These are phyloP conservation scores for Lomentospora prolificans DNA, from an alignment of 2,329 filamentous ascomycete species.

Conservation along the genomic window DNA sequence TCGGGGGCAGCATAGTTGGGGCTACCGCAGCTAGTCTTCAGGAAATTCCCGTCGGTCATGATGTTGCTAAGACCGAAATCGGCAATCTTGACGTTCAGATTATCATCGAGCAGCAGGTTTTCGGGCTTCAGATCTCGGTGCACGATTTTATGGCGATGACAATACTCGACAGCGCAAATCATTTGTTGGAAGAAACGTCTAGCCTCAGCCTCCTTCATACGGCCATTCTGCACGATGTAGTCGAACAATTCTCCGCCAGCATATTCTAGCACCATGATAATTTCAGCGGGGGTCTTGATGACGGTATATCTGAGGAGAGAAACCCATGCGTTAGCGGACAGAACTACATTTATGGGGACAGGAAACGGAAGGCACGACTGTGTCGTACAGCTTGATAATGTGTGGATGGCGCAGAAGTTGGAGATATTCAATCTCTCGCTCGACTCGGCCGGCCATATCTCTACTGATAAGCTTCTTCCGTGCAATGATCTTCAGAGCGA, in stretches of 20 bases:
- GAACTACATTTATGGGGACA: not conserved
- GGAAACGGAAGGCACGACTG: not conserved
- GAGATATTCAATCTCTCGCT: slow-evolving; percentile 96
- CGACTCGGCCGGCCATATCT: slow-evolving; percentile 95
- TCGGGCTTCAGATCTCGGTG: slow-evolving; percentile 96
- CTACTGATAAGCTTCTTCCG: slow-evolving; percentile 91
- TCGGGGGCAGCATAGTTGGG: slow-evolving; percentile 97
- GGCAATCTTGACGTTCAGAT: slow-evolving; percentile 97
- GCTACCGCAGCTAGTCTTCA: slow-evolving; percentile 96
- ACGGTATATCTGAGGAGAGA: slow-evolving; percentile 65
- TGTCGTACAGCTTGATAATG: slow-evolving; percentile 87
- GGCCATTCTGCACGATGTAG: slow-evolving; percentile 90
- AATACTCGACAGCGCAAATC: slow-evolving; percentile 97
- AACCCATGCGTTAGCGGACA: not conserved
- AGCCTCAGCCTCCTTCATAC: slow-evolving; percentile 85
- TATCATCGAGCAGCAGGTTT: slow-evolving; percentile 87
- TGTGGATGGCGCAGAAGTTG: slow-evolving; percentile 92
- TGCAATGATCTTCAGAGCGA: slow-evolving; percentile 95
- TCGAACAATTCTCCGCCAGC: slow-evolving; percentile 95
- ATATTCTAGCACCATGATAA: slow-evolving; percentile 99
- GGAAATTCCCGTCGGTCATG: slow-evolving; percentile 98
- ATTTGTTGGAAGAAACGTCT: slow-evolving; percentile 99
- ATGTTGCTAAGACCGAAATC: slow-evolving; percentile 99
- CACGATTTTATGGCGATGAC: slow-evolving; percentile 96
- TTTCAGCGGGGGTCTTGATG: slow-evolving; percentile 87